Conservation (phyloP, 441 rosid species). For the Croton setiger region DNA sequence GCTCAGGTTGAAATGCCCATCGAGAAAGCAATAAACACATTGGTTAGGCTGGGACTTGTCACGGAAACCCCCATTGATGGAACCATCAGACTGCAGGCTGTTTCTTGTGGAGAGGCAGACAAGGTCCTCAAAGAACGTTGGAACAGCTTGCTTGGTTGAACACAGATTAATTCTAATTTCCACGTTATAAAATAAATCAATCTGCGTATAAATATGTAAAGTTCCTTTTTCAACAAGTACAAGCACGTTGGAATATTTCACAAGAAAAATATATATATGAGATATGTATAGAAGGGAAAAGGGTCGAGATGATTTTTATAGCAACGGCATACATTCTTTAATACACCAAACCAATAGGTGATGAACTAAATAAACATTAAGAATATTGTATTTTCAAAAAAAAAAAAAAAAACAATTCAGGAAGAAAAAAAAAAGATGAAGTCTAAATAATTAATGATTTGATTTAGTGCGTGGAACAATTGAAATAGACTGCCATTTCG, state of each 20-base stretch:
- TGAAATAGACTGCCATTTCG: too few relatives aligned
- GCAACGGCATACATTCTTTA: not conserved
- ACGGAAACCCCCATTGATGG: constrained; percentile 47
- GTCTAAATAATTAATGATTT: too few relatives aligned
- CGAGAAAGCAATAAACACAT: constrained; percentile 61
- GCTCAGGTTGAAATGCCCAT: constrained; percentile 87
- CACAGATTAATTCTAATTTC: not conserved
- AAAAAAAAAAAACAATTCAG: too few relatives aligned
- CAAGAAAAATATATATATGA: not conserved
- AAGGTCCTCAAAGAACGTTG: constrained; percentile 64
- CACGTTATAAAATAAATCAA: not conserved
- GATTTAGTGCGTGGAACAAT: too few relatives aligned
- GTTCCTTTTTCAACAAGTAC: not conserved
- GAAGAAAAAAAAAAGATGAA: too few relatives aligned
- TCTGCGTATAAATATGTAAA: not conserved
- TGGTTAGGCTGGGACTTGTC: constrained; percentile 69
- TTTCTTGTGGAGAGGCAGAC: constrained; percentile 57
- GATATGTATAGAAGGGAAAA: not conserved
- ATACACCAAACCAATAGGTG: too few relatives aligned
- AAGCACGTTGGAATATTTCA: not conserved
- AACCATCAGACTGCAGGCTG: constrained; percentile 43
- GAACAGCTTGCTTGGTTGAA: constrained; percentile 52
- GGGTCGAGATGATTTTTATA: not conserved
- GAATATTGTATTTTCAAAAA: too few relatives aligned
- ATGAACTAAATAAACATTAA: too few relatives aligned